Percentiles rank a stretch among this genome's conserved stretches.
Conservation (phyloP, 2,329 filamentous ascomycete species). For the Elsinoe necatrix region DNA sequence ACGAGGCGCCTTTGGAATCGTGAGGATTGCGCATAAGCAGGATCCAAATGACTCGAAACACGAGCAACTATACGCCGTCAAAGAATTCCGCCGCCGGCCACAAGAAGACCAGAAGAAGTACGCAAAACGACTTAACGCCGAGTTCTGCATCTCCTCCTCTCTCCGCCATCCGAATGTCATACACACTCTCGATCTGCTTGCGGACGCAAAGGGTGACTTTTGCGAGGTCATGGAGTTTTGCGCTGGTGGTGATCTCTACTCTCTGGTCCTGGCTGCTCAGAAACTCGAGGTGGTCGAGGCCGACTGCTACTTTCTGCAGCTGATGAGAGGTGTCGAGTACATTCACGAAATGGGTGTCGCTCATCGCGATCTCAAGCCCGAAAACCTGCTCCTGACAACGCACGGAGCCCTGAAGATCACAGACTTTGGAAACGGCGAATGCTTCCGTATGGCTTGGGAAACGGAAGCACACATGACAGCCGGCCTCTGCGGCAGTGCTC, state of each 20-base stretch:
- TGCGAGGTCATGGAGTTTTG: conserved; percentile 99
- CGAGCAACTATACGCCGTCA: conserved; percentile 93
- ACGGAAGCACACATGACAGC: conserved; percentile 97
- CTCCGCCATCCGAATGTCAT: conserved; percentile 96
- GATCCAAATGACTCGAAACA: conserved; percentile 65
- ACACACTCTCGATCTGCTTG: conserved; percentile 87
- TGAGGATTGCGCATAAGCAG: conserved; percentile 94
- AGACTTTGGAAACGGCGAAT: conserved; percentile 97
- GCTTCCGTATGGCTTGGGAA: conserved; percentile 99
- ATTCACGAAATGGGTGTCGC: conserved; percentile 99
- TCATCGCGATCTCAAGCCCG: conserved; percentile 91
- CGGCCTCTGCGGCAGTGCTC: conserved; percentile 89
- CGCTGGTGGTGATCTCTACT: conserved; percentile 91
- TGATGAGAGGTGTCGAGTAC: conserved; percentile 98
- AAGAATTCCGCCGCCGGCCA: conserved; percentile 90
- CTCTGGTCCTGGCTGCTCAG: conserved; percentile 77
- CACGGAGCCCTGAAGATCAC: conserved; percentile 94
- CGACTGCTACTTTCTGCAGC: conserved; percentile 97
- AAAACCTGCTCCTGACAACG: conserved; percentile 88
- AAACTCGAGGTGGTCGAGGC: conserved; percentile 89
- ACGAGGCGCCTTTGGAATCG: conserved; percentile 92
- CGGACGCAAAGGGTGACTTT: conserved; percentile 94
- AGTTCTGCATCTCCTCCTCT: conserved; percentile 97
- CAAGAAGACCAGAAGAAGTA: conserved; percentile 97
- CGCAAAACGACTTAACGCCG: conserved; percentile 90